A percentile compares a stretch with the other conserved stretches of the same genome.
phyloP scores from a whole-genome alignment of 345 rosid species.

The Eucalyptus melliodora region DNA sequence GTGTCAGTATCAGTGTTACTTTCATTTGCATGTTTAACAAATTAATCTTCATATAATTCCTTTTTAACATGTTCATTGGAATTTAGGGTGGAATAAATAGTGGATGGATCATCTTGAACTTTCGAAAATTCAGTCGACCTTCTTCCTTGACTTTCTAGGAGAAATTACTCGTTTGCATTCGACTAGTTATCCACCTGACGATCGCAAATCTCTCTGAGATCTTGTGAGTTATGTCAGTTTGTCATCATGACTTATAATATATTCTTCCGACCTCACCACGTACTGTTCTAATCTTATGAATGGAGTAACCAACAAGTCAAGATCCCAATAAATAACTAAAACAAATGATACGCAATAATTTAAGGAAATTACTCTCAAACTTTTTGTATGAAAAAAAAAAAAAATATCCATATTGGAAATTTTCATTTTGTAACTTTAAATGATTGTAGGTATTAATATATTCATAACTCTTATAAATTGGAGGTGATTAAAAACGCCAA shows the following conservation, averaged over 20 bases:
- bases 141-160: not conserved
- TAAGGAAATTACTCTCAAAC: not conserved
- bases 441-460: not conserved
- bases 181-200: not conserved
- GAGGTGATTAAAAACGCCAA: not conserved
- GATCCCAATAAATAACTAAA: not conserved
- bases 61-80: accelerated
- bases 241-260: not conserved
- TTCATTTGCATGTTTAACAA: not conserved
- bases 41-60: not conserved
- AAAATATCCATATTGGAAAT: not conserved
- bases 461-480: not conserved
- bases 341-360: not conserved
- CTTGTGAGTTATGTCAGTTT: not conserved
- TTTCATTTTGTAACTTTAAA: not conserved
- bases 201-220: not conserved
- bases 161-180: not conserved
- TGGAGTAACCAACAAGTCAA: not conserved
- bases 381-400: not conserved
- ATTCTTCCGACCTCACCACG: not conserved
- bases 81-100: not conserved
- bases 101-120: not conserved
- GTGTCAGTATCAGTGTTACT: no score
- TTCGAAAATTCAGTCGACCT: not conserved
- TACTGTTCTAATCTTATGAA: not conserved